Evolutionary conservation across 2,329 filamentous ascomycete genomes (phyloP).

Genomic region (Penicillium concentricum): DNA sequence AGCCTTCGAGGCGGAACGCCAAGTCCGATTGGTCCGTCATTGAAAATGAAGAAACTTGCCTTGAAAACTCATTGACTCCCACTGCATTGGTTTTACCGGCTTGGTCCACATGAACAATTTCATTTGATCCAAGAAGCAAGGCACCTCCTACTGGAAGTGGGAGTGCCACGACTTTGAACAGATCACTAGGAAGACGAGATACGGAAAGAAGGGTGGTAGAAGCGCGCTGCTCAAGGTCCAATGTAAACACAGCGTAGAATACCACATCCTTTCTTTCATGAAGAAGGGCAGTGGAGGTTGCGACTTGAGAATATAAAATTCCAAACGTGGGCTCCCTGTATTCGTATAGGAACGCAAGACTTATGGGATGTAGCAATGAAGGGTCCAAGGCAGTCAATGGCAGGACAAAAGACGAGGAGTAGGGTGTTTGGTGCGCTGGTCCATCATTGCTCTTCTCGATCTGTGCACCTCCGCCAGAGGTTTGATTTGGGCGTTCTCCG

Average conservation of each 20-base stretch:
- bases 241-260: slow-evolving; percentile 89
- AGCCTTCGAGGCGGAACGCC: slow-evolving; percentile 76
- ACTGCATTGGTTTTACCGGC: slow-evolving; percentile 90
- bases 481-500: slow-evolving; percentile 58
- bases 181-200: slow-evolving; percentile 77
- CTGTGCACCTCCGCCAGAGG: slow-evolving; percentile 21
- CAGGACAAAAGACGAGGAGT: slow-evolving; percentile 89
- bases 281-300: slow-evolving; percentile 70
- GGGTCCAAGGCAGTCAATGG: slow-evolving; percentile 86
- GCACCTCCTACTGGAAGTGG: slow-evolving; percentile 86
- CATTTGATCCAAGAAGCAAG: slow-evolving; percentile 81
- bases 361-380: slow-evolving; percentile 80
- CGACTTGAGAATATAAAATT: slow-evolving; percentile 75
- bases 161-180: slow-evolving; percentile 77
- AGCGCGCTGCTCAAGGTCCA: slow-evolving; percentile 88
- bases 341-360: slow-evolving; percentile 90
- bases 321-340: slow-evolving; percentile 98
- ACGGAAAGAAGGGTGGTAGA: slow-evolving; percentile 92
- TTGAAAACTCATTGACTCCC: slow-evolving; percentile 87
- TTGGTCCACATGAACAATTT: slow-evolving; percentile 93
- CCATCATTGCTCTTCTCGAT: slow-evolving; percentile 36
- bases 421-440: slow-evolving; percentile 60
- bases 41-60: slow-evolving; percentile 76
- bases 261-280: slow-evolving; percentile 78
- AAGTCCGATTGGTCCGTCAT: slow-evolving; percentile 84